These are phyloP conservation scores for Scedosporium apiospermum DNA, from an alignment of 2,329 filamentous ascomycete genomes.

Conservation along the genomic window DNA sequence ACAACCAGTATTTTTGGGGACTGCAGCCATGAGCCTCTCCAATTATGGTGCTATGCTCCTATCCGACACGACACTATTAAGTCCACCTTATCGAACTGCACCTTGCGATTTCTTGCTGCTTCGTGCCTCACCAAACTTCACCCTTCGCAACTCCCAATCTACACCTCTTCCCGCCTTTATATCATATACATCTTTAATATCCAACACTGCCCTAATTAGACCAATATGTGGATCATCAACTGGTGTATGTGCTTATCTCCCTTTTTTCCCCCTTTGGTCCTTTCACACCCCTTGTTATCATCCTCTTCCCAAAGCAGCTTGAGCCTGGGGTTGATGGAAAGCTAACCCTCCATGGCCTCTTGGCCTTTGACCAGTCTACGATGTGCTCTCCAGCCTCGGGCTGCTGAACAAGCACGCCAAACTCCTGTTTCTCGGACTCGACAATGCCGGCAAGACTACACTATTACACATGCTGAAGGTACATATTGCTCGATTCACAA, in stretches of 20 bases:
- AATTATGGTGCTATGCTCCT: not conserved
- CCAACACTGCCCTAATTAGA: slow-evolving; percentile 7
- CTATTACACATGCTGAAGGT: slow-evolving; percentile 94
- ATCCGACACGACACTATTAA: not conserved
- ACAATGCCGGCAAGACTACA: slow-evolving; percentile 92
- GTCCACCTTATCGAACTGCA: slow-evolving; percentile 5
- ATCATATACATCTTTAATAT: not conserved
- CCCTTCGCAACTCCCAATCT: slow-evolving; percentile 9
- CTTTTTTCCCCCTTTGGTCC: not conserved
- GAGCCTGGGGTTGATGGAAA: not conserved
- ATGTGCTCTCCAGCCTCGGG: slow-evolving; percentile 77
- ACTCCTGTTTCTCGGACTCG: slow-evolving; percentile 84
- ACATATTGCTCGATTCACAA: slow-evolving; percentile 17
- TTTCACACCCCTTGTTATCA: not conserved
- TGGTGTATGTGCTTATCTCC: slow-evolving; percentile 61
- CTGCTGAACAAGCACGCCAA: slow-evolving; percentile 94
- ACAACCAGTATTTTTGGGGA: not conserved
- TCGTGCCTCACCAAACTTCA: slow-evolving; percentile 5
- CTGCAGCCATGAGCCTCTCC: not conserved
- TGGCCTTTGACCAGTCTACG: slow-evolving; percentile 53
- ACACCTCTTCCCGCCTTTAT: slow-evolving; percentile 6
- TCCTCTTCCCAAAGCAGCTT: not conserved
- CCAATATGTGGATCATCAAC: slow-evolving; percentile 84
- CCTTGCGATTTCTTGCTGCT: not conserved
- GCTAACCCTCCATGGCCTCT: slow-evolving; percentile 6